Base-by-base conservation (phyloP, 306 rosid genomes). In the Inga laurina region DNA sequence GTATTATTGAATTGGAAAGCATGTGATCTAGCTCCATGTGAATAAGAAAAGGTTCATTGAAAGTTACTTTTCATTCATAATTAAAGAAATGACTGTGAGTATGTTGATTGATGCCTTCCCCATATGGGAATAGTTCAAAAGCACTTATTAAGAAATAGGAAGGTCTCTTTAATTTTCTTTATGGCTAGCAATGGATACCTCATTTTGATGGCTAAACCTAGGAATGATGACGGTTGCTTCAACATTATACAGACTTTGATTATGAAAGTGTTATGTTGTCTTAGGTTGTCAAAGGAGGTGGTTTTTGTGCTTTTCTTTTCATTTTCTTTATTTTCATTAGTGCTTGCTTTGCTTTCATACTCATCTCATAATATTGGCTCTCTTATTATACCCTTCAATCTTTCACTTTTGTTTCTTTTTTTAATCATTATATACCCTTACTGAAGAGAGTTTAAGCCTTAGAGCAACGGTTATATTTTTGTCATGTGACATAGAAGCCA, bases 11-110 rank as follows among this genome's bases (percentile, higher is more conserved):
- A 80, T 73, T 87, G 45, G 57, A 75, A 66, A 81, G 64, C 74
- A 80, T 87, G 90, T 85, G 91, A 75, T 85, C 27, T 56, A 51
- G 69, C 32, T 71, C 82, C 91, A 90, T 84, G 93, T 82, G 91
- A 64, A 4, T 69, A 66, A 62, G 68, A 62, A 68, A 66, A 62
- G 80, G 88, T 85, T 79, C 82, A 88, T 51, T 35, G 13, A 69
- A 44, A 34, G 65, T 65, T 74, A 49, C 88, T 75, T 78, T 86
- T 76, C 57, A 75, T 51, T 72, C 44, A 54, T 21, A 70, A n/a
- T 70, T 65, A 61, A 83, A 86, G 85, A 21, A 56, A 56, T 2
- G 4, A 19, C 10, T 54, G 11, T 54, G 27, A 2, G 72, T 10
- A 19, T 22, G 66, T 22, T 59, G 13, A 22, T 22, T 21, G 66